Base-by-base conservation (phyloP, 306 rosid species). In the Cicer yamashitae region DNA sequence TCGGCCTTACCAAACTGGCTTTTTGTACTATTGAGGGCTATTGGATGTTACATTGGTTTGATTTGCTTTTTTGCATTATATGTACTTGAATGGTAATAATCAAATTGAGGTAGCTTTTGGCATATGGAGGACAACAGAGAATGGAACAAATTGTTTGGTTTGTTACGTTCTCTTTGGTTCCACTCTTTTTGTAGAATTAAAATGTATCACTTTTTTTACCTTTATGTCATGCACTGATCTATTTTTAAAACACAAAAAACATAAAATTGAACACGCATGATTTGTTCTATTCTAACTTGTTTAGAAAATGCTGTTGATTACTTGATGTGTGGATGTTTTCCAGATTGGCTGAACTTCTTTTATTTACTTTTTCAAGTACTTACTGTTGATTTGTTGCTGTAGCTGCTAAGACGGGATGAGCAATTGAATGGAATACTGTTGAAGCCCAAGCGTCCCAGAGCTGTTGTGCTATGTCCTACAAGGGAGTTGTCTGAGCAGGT, bases 401-500 rank as follows among this genome's bases (percentile, higher is more conserved):
- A 94, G 98, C 77, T 90, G 86, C 85, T 94, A 67, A 89, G 99
- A 81, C 89, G 71, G 77, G 97, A 94, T 64, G 97, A 94, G 78
- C 90, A 78, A 72, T 12, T 83, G 80, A 78, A 54, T 78, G 99
- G 99, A 60, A 82, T 83, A 80, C 76, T 71, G 71, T 74, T 90
- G 93, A 94, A 84, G 85, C 96, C 99, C 20, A 80, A 88, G 89
- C 96, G 96, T 76, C 99, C 99, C 6, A 84, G 96, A 61, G 96
- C 96, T 75, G 88, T 94, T 78, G 96, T 92, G 70, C 77, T 90
- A 61, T 94, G 96, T 76, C 93, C 99, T 71, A 94, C 99, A 0
- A 89, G 97, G 88, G 99, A 94, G 88, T 84, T 92, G 48, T 89
- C 90, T 76, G 99, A 94, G 79, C 97, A 94, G 96, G 99, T 92